Percentiles rank a stretch among this genome's conserved stretches.
Conservation (phyloP, 2,329 filamentous ascomycete species). For the Ophiocordyceps camponoti-saundersi region DNA sequence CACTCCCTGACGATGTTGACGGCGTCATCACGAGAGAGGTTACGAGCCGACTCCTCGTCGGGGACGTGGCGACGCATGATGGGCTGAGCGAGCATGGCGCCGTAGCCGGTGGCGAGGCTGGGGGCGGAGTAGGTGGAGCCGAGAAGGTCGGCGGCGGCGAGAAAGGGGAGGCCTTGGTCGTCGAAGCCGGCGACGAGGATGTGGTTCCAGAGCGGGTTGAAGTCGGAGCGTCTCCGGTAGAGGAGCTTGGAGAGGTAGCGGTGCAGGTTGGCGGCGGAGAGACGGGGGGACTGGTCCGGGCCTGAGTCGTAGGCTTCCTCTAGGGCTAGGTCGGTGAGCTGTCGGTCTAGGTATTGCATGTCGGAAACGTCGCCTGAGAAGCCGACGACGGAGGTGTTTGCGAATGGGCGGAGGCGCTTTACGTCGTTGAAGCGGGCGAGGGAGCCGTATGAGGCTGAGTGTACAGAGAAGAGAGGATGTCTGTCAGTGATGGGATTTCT, state of each 20-base stretch:
- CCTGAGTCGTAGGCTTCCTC: constrained; percentile 61
- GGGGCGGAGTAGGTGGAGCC: constrained; percentile 84
- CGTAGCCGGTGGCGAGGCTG: constrained; percentile 83
- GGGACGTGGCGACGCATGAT: constrained; percentile 73
- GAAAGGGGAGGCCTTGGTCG: constrained; percentile 64
- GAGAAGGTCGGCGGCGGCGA: constrained; percentile 79
- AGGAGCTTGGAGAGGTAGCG: constrained; percentile 92
- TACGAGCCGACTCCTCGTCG: constrained; percentile 61
- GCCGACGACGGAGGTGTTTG: constrained; percentile 67
- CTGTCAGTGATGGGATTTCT: no score
- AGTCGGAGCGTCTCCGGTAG: constrained; percentile 85
- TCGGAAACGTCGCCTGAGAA: constrained; percentile 96
- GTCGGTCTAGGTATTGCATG: constrained; percentile 95
- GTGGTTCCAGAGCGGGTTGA: constrained; percentile 96
- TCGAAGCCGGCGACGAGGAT: constrained; percentile 82
- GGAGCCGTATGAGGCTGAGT: constrained; percentile 83
- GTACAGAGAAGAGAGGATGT: background rate
- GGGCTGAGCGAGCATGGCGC: constrained; percentile 81
- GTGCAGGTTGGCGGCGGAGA: constrained; percentile 89
- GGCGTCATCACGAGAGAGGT: constrained; percentile 61
- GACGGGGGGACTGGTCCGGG: constrained; percentile 21
- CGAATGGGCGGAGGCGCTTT: constrained; percentile 84
- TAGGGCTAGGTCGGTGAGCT: constrained; percentile 74
- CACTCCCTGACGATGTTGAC: constrained; percentile 73
- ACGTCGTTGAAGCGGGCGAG: constrained; percentile 93